Base-by-base conservation (phyloP, 2,329 filamentous ascomycete species). In the Colletotrichum sp. region DNA sequence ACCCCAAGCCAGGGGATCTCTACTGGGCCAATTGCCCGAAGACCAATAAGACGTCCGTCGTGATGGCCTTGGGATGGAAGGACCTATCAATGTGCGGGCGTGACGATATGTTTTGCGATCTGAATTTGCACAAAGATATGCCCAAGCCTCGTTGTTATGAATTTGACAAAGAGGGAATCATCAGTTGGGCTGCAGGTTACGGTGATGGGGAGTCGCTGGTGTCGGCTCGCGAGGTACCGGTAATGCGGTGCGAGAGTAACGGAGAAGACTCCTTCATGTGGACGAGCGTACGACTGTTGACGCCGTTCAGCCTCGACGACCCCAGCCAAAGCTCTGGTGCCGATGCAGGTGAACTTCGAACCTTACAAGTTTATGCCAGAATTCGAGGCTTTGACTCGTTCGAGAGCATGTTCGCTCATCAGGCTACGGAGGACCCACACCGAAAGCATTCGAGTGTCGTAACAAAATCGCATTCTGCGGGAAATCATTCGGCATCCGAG, bases 61-160 rank as follows among this genome's bases (percentile, higher is more conserved):
- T 76, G 58, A 77, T 78, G 69, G 64, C 76, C 12, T 64, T 79
- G 7, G 73, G 73, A 10, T 79, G 78, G 78, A 75, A 69, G 16
- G 67, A 72, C 6, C 65, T 74, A 8, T 36, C 58, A 16, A 52
- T 61, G 38, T 77, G 73, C 18, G 76, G 77, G 5, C 69, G 58
- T 34, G 36, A 38, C 13, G 72, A 55, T 16, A 70, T 61, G 52
- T 58, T 76, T 36, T 64, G 65, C 28, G 65, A 76, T n/a, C 56
- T 67, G 7, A 28, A 38, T 7, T 61, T 74, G 30, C 62, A 21
- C 48, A 61, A 75, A 43, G 65, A 52, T 9, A 75, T 61, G 34
- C 24, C 38, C 12, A 69, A 70, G 14, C 70, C 73, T 36, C 21
- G 52, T 14, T 79, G 78, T 55, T 79, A 77, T 32, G n/a, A 34